Percentiles rank a stretch among this genome's conserved stretches.
These are phyloP conservation scores for Quercus gilva DNA, from an alignment of 306 rosid genomes.

Conservation along the genomic window DNA sequence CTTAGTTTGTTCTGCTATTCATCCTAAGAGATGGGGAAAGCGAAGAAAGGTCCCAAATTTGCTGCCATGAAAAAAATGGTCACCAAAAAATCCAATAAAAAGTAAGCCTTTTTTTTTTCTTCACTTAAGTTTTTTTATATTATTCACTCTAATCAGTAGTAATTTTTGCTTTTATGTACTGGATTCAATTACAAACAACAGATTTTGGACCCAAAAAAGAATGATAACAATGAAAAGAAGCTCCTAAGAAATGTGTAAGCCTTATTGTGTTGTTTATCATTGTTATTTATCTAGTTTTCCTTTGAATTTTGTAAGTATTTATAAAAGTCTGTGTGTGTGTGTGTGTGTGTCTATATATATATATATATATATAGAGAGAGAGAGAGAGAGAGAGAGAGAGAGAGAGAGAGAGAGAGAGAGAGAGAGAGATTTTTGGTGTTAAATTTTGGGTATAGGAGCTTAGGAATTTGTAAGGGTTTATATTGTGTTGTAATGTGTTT, in stretches of 20 bases:
- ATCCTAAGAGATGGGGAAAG: conserved; percentile 56
- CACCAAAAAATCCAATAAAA: conserved; percentile 74
- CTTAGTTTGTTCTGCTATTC: not conserved
- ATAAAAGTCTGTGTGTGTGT: too few species aligned
- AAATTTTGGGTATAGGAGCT: too few species aligned
- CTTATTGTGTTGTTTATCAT: not conserved
- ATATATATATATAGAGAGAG: too few species aligned
- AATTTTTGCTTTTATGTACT: not conserved
- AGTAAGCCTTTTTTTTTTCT: conserved; percentile 18
- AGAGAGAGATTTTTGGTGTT: too few species aligned
- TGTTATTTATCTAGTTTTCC: not conserved
- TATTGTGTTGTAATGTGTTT: conserved; percentile 7
- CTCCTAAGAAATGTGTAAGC: conserved; percentile 81
- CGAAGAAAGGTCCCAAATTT: conserved; percentile 75
- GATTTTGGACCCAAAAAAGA: conserved; percentile 78
- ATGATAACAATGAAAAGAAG: conserved; percentile 53
- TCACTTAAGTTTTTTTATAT: not conserved
- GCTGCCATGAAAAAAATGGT: conserved; percentile 79
- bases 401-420: too few species aligned
- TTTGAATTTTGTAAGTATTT: not conserved
- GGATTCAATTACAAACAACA: conserved; percentile 71
- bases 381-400: too few species aligned
- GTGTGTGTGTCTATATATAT: too few species aligned
- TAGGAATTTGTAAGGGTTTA: too few species aligned
- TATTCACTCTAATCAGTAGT: not conserved